These are phyloP conservation scores for Solanum bulbocastanum DNA, from an alignment of 257 asterid species.

Conservation along the genomic window DNA sequence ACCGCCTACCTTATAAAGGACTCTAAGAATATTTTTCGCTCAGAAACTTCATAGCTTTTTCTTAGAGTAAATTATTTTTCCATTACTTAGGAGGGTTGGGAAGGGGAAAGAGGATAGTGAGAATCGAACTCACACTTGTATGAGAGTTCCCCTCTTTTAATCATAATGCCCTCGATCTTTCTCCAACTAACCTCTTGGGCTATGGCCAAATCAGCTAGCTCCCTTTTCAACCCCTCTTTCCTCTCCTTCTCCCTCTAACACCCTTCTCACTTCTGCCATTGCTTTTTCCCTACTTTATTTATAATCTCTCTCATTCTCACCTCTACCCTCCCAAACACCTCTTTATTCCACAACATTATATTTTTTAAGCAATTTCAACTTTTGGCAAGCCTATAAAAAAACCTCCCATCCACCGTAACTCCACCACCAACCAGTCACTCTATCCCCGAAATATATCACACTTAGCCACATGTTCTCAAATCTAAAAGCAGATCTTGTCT, in stretches of 20 bases:
- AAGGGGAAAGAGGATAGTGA: not conserved
- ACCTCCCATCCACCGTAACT: not conserved
- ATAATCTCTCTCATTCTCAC: not conserved
- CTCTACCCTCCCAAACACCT: not conserved
- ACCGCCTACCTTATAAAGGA: not conserved
- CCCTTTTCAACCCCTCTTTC: not conserved
- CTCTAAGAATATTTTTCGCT: not conserved
- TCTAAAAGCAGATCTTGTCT: not conserved
- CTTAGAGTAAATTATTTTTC: not conserved
- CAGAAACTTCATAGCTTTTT: not conserved
- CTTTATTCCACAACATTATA: not conserved
- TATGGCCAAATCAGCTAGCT: not conserved
- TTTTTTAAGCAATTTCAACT: not conserved
- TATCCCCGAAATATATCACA: not conserved
- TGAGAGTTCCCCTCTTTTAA: not conserved
- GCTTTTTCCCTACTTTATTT: not conserved
- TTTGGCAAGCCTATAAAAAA: not conserved
- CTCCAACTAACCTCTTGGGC: not conserved
- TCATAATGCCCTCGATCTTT: not conserved
- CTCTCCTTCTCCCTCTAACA: not conserved
- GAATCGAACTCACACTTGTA: not conserved
- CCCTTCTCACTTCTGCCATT: not conserved
- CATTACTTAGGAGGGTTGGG: not conserved
- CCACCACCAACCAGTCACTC: not conserved
- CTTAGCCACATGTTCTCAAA: not conserved